These are phyloP conservation scores for Apiosordaria backusii DNA, from an alignment of 495 filamentous ascomycete genomes.

Conservation along the genomic window DNA sequence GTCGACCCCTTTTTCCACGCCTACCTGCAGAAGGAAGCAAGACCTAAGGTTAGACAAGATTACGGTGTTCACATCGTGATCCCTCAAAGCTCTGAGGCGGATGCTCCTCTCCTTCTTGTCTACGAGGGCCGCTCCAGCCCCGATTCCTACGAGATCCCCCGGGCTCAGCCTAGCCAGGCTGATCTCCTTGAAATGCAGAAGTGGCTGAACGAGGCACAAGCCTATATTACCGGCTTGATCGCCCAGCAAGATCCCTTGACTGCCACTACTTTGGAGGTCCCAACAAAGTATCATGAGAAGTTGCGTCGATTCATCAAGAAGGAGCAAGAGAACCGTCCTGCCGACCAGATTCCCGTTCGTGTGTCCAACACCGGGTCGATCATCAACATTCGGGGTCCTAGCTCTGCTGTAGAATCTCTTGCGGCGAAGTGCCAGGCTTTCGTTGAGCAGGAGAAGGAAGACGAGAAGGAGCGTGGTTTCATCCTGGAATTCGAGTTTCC, in stretches of 20 bases:
- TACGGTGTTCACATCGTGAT: conserved; percentile 77
- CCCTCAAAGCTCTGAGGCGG: conserved; percentile 58
- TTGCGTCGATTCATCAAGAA: conserved; percentile 70
- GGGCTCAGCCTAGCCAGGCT: conserved; percentile 41
- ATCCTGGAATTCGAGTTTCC: conserved; percentile 85
- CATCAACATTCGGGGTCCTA: conserved; percentile 73
- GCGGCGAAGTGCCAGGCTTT: conserved; percentile 67
- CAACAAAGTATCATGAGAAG: conserved; percentile 74
- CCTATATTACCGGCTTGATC: conserved; percentile 66
- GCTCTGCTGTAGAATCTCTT: conserved; percentile 64
- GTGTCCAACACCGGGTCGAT: conserved; percentile 53
- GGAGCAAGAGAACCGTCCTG: conserved; percentile 63
- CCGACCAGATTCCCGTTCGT: conserved; percentile 68
- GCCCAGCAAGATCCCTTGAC: conserved; percentile 67
- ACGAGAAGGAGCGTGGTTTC: conserved; percentile 85
- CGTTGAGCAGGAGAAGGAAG: conserved; percentile 75
- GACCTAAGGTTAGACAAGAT: conserved; percentile 61
- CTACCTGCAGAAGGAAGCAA: conserved; percentile 63
- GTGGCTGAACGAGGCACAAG: conserved; percentile 66
- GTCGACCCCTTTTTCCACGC: conserved; percentile 87
- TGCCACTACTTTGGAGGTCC: conserved; percentile 61
- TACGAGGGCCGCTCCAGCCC: conserved; percentile 65
- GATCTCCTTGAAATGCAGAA: conserved; percentile 46
- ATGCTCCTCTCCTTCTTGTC: conserved; percentile 71
- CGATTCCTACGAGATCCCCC: conserved; percentile 64